phyloP scores from a whole-genome alignment of 768 basidiomycete species.

The Myochromella boudieri region DNA sequence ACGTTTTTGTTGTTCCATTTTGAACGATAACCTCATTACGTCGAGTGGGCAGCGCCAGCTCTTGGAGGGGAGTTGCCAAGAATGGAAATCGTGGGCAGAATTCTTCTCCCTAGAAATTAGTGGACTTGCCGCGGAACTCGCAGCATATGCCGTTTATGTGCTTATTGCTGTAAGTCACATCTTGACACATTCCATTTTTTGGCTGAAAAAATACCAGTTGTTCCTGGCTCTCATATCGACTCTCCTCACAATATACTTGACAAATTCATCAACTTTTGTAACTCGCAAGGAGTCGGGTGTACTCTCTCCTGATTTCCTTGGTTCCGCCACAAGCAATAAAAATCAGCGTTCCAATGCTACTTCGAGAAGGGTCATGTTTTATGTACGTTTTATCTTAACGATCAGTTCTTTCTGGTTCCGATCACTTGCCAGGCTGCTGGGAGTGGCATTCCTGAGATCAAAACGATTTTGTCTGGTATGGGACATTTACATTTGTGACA shows the following conservation, averaged over 20 bases:
- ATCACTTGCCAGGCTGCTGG: conserved; percentile 71
- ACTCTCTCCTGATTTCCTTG: conserved; percentile 46
- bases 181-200: not conserved
- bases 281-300: conserved; percentile 90
- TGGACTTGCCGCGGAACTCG: conserved; percentile 37
- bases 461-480: conserved; percentile 85
- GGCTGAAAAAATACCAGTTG: conserved; percentile 45
- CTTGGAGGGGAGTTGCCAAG: conserved; percentile 47
- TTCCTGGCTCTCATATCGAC: conserved; percentile 70
- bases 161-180: conserved; percentile 69
- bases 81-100: conserved; percentile 79
- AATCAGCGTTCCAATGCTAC: conserved; percentile 22
- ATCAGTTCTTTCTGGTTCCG: not conserved
- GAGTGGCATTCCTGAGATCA: conserved; percentile 95
- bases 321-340: conserved; percentile 26
- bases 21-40: conserved; percentile 20
- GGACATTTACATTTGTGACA: not conserved
- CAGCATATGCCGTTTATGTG: conserved; percentile 72
- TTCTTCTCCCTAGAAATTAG: conserved; percentile 37
- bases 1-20: conserved; percentile 75
- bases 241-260: conserved; percentile 82
- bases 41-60: not conserved
- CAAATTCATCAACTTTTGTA: conserved; percentile 83
- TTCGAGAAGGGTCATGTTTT: conserved; percentile 73
- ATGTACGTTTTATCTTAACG: conserved; percentile 49